Percentiles rank a stretch among this genome's conserved stretches.
phyloP scores from a whole-genome alignment of 345 rosid species.

The Adansonia digitata region DNA sequence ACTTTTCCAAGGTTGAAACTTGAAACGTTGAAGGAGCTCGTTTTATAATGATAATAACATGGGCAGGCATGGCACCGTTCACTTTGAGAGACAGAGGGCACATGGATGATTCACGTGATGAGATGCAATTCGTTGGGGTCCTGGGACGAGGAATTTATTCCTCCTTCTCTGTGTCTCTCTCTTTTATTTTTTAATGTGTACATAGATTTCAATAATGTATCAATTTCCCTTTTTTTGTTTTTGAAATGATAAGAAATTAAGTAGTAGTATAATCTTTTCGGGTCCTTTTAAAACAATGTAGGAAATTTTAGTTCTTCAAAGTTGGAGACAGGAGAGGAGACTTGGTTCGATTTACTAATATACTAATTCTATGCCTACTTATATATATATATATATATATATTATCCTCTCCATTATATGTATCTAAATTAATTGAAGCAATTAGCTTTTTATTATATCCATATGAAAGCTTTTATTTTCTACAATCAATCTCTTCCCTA shows the following conservation, averaged over 20 bases:
- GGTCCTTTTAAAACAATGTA: neutral
- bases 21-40: no score
- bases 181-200: neutral
- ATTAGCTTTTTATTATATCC: neutral
- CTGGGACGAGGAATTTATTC: constrained; percentile 25
- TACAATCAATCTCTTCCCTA: no score
- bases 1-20: neutral
- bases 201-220: neutral
- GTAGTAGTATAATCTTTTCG: neutral
- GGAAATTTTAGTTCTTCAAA: neutral
- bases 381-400: neutral
- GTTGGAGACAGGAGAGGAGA: no score
- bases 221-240: no score
- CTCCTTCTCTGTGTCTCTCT: no score
- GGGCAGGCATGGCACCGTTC: constrained; percentile 25
- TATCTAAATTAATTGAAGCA: neutral
- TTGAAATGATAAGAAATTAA: neutral
- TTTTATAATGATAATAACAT: constrained; percentile 11
- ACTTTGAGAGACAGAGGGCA: constrained; percentile 24
- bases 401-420: neutral
- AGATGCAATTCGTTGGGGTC: constrained; percentile 28
- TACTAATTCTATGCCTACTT: no score
- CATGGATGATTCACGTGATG: constrained; percentile 68
- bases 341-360: neutral
- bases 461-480: neutral